These are phyloP conservation scores for Neurospora sp. DNA, from an alignment of 495 filamentous ascomycete species.

Conservation along the genomic window DNA sequence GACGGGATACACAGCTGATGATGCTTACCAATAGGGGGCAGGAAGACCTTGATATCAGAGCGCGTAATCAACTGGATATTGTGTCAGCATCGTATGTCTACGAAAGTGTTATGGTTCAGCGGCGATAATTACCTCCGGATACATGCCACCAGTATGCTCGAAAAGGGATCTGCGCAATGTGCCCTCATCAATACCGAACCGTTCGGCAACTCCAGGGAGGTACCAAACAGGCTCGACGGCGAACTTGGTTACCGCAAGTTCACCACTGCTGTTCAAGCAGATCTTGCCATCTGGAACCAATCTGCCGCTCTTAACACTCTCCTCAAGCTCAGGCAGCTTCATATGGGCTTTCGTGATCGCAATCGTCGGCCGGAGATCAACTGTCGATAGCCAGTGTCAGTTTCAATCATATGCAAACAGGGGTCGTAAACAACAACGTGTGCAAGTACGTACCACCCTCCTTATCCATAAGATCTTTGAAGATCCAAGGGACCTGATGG, in stretches of 20 bases:
- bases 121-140: conserved; percentile 52
- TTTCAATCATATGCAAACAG: neutral
- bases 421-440: neutral
- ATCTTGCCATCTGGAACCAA: conserved; percentile 86
- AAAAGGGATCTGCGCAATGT: conserved; percentile 78
- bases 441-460: conserved; percentile 39
- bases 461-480: conserved; percentile 54
- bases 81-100: conserved; percentile 8
- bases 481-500: conserved; percentile 78
- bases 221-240: conserved; percentile 97
- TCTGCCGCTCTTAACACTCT: conserved; percentile 69
- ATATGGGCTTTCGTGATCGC: conserved; percentile 91
- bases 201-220: conserved; percentile 85
- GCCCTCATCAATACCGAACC: conserved; percentile 92
- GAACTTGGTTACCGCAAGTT: conserved; percentile 92
- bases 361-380: conserved; percentile 91
- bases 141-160: conserved; percentile 89
- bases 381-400: conserved; percentile 20
- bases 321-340: conserved; percentile 88
- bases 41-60: conserved; percentile 87
- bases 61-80: conserved; percentile 65
- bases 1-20: neutral
- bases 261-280: conserved; percentile 70
- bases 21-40: conserved; percentile 70
- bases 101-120: neutral